Base-by-base conservation (phyloP, 2,329 filamentous ascomycete species). In the Aureobasidium sp. region DNA sequence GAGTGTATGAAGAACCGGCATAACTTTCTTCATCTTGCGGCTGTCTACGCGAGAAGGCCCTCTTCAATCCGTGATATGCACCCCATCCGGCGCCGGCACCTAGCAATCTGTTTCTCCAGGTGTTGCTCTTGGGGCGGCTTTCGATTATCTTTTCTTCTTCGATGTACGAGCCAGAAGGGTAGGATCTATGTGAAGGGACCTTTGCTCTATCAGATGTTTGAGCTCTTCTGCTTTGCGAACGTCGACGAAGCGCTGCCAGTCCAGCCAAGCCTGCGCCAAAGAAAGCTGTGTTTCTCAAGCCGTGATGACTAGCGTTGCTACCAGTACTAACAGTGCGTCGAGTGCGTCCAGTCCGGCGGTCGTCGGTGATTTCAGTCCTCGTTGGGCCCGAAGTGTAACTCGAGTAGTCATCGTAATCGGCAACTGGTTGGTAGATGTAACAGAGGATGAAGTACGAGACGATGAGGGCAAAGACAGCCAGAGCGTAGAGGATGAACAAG, bases 401-500 rank as follows among this genome's bases (percentile, higher is more conserved):
- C 15, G 49, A 62, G 48, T 65, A 65, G 36, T 62, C 60, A 14
- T 66, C 65, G 17, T 56, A 71, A 69, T 62, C 72, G 78, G 65
- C 69, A 70, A 58, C 69, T 76, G 67, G 72, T 77, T 75, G 64
- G n/a, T 64, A 63, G 8, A 64, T 52, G 45, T 61, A 58, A 29
- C 52, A 62, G 20, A 66, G 57, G 12, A 64, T 47, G 27, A 64
- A 64, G 25, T 61, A 66, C 20, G 64, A 39, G 42, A 63, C 29
- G 11, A 66, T 25, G 51, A 61, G 64, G 12, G 63, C 64, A 31
- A 60, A 62, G 6, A 64, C 87, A 80, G 88, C 93, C 0, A 97
- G 66, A 0, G 92, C 83, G 70, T 89, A 99, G 3, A 97, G 79
- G 58, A 99, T 86, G 73, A 97, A 99, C 3, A 92, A 81, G 41